A percentile compares a stretch with the other conserved stretches of the same genome.
Evolutionary conservation across 352 stramenopile genomes (phyloP).

Genomic region (Phytopythium montanum): DNA sequence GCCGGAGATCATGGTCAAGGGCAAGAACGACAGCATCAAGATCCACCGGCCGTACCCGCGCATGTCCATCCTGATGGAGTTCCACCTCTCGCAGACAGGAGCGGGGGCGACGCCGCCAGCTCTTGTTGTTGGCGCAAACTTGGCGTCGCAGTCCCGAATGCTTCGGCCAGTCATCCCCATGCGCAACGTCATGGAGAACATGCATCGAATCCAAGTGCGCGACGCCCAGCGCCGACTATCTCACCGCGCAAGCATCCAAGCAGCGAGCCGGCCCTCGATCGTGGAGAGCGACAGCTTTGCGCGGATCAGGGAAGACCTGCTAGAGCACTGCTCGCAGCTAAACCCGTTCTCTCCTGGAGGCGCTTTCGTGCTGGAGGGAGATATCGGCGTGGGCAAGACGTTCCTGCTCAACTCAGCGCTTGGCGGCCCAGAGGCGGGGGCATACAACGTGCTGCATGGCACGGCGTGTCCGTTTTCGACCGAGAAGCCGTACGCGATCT

Average conservation of each 20-base stretch:
- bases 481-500: slow-evolving; percentile 78
- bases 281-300: slow-evolving; percentile 66
- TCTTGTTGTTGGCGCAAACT: background rate
- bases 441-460: slow-evolving; percentile 59
- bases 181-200: slow-evolving; percentile 80
- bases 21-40: slow-evolving; percentile 90
- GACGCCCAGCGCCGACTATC: slow-evolving; percentile 69
- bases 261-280: slow-evolving; percentile 34
- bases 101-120: background rate
- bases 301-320: slow-evolving; percentile 39
- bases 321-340: slow-evolving; percentile 63
- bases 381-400: slow-evolving; percentile 84
- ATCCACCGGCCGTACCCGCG: slow-evolving; percentile 84
- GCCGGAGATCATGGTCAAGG: slow-evolving; percentile 90
- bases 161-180: slow-evolving; percentile 40
- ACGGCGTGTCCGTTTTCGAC: slow-evolving; percentile 73
- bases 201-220: slow-evolving; percentile 84
- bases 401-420: slow-evolving; percentile 67
- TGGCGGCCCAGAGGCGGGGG: slow-evolving; percentile 34
- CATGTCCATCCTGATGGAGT: slow-evolving; percentile 82
- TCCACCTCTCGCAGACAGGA: slow-evolving; percentile 48
- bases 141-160: background rate
- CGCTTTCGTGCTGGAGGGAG: slow-evolving; percentile 75
- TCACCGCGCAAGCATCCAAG: slow-evolving; percentile 41
- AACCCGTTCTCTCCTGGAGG: slow-evolving; percentile 63